A percentile compares a stretch with the other conserved stretches of the same genome.
Conservation (phyloP, 352 stramenopile species). For the Globisporangium alternatum region DNA sequence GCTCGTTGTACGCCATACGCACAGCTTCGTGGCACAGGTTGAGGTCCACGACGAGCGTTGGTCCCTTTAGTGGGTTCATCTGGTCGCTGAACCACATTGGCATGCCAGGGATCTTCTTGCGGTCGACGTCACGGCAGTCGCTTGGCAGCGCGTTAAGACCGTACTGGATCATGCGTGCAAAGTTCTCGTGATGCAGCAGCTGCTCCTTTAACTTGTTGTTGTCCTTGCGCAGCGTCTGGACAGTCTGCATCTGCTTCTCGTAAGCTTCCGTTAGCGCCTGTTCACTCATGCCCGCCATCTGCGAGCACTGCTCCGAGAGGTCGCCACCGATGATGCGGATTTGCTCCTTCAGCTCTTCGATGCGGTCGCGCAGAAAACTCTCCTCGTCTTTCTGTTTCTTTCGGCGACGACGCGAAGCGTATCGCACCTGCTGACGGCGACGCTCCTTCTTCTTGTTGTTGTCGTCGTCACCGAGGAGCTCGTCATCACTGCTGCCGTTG, state of each 20-base stretch:
- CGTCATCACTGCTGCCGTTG: constrained; percentile 61
- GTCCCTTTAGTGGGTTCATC: constrained; percentile 74
- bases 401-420: constrained; percentile 70
- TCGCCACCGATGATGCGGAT: constrained; percentile 80
- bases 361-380: constrained; percentile 73
- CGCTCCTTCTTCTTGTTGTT: constrained; percentile 79
- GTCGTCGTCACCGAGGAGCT: constrained; percentile 50
- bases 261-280: constrained; percentile 75
- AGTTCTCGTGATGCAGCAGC: constrained; percentile 81
- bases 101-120: constrained; percentile 71
- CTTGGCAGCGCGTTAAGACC: constrained; percentile 73
- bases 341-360: constrained; percentile 83
- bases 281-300: constrained; percentile 81
- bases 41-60: constrained; percentile 71
- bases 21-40: constrained; percentile 79
- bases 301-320: constrained; percentile 71
- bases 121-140: constrained; percentile 72
- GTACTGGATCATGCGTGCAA: constrained; percentile 83
- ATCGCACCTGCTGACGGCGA: constrained; percentile 72
- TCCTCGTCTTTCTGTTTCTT: constrained; percentile 87
- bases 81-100: constrained; percentile 81
- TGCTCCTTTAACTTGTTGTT: constrained; percentile 86
- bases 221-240: constrained; percentile 76
- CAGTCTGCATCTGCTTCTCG: constrained; percentile 80
- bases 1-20: constrained; percentile 73